A percentile compares a stretch with the other conserved stretches of the same genome.
Conservation (phyloP, 192 early-diverging fungal genomes). For the Podila epicladia region DNA sequence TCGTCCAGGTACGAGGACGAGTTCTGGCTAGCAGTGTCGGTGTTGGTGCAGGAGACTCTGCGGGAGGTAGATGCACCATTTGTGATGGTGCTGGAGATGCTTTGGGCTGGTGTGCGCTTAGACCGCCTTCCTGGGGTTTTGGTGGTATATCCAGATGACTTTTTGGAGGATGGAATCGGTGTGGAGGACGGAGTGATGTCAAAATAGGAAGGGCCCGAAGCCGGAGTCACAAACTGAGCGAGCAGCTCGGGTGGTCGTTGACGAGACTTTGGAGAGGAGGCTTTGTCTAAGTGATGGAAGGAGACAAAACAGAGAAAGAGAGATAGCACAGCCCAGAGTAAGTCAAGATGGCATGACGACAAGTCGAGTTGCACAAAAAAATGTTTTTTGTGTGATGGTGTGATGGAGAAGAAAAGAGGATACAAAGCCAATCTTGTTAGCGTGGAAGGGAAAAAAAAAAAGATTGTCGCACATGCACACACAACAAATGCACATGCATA, state of each 20-base stretch:
- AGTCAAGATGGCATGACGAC: not conserved
- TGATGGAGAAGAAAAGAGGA: constrained; percentile 7
- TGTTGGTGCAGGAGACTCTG: constrained; percentile 14
- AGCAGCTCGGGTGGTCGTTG: not conserved
- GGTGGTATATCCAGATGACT: constrained; percentile 22
- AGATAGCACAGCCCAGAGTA: constrained; percentile 11
- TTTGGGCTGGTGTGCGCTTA: constrained; percentile 37
- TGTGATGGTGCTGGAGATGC: constrained; percentile 44
- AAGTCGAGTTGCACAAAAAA: constrained; percentile 2
- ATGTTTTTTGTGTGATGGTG: no score
- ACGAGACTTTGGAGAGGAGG: not conserved
- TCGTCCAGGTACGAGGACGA: constrained; percentile 35
- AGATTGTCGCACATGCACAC: no score
- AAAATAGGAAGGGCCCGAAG: constrained; percentile 41
- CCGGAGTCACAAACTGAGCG: constrained; percentile 21
- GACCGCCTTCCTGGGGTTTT: constrained; percentile 41
- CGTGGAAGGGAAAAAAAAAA: not conserved
- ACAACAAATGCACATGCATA: no score
- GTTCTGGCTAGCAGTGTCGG: constrained; percentile 34
- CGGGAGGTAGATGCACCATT: constrained; percentile 25
- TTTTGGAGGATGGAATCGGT: constrained; percentile 4
- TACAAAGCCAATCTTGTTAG: constrained; percentile 4
- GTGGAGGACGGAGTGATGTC: constrained; percentile 35
- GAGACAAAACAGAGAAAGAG: not conserved
- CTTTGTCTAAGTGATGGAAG: not conserved